Evolutionary conservation across 2,329 filamentous ascomycete genomes (phyloP), one percentile per base, ranked within the genome.

Genomic region (Nakataea oryzae): DNA sequence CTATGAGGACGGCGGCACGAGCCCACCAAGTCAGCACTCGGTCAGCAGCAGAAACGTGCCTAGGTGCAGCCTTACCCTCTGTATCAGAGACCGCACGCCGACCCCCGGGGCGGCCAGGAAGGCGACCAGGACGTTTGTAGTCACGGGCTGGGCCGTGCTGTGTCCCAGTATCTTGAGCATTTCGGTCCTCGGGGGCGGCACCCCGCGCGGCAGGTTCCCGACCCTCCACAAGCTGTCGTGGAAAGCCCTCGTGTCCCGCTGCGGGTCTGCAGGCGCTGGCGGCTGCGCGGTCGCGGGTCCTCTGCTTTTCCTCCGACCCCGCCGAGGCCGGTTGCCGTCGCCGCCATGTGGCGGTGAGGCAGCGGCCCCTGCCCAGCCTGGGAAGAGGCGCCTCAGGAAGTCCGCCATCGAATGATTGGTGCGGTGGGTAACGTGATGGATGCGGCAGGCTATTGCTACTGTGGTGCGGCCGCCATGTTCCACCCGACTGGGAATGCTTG

Each of bases 61-160:
- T 13, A 13, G 29, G 29, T n/a, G 14, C 14, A 7, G 12, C 21
- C 32, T 9, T 21, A 61, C 59, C 29, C 32, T 57, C 30, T 61
- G 55, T n/a, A 61, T 34, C 26, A 61, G 55, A n/a, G 59, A 61
- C 50, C 54, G 47, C 21, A 61, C 59, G 54, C 59, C 59, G 14
- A 61, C 59, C 50, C 54, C 59, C 14, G 59, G 59, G 2, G 59
- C 59, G 9, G 50, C 59, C 50, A 61, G 59, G 9, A 61, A 41
- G 6, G 54, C 27, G 54, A 61, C 54, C 11, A 61, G 32, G 3
- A 61, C 30, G 29, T 61, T 61, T 26, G 50, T 61, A 1, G 54
- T 13, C 26, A 47, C 34, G 24, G 34, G 11, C n/a, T 56, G 28
- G 59, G 9, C 27, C n/a, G 29, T 29, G n/a, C 50, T 26, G 14